Evolutionary conservation across 176 grass and related monocot genomes (phyloP).

Genomic region (Oryza longistaminata): DNA sequence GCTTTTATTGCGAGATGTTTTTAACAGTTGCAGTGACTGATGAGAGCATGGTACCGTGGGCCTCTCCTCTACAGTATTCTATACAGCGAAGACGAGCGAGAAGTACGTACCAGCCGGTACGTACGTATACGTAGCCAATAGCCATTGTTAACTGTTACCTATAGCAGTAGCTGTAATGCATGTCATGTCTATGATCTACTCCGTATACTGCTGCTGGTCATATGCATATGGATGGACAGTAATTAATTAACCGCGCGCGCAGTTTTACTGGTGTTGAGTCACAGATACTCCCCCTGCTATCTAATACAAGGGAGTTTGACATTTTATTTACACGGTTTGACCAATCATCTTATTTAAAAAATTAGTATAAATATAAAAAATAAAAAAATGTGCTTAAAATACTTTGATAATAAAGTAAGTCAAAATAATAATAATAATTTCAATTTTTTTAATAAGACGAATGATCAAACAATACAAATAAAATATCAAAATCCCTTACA

Average conservation of each 20-base stretch:
- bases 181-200: neutral
- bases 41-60: conserved; percentile 15
- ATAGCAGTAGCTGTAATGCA: neutral
- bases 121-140: conserved; percentile 3
- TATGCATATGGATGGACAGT: neutral
- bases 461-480: too few relatives aligned
- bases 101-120: neutral
- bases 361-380: too few relatives aligned
- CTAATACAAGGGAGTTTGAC: too few relatives aligned
- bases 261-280: neutral
- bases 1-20: conserved; percentile 37
- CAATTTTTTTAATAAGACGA: too few relatives aligned
- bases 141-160: neutral
- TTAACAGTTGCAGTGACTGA: neutral
- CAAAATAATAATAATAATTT: too few relatives aligned
- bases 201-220: neutral
- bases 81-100: neutral
- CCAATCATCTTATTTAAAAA: too few relatives aligned
- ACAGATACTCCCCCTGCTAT: neutral
- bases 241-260: neutral
- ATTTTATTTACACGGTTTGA: too few relatives aligned
- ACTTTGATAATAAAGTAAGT: too few relatives aligned
- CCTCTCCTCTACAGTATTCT: neutral
- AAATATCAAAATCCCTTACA: too few relatives aligned
- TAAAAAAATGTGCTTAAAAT: too few relatives aligned